These are phyloP conservation scores for Rhizoctonia solani DNA, from an alignment of 1,284 basidiomycete genomes.

Conservation along the genomic window DNA sequence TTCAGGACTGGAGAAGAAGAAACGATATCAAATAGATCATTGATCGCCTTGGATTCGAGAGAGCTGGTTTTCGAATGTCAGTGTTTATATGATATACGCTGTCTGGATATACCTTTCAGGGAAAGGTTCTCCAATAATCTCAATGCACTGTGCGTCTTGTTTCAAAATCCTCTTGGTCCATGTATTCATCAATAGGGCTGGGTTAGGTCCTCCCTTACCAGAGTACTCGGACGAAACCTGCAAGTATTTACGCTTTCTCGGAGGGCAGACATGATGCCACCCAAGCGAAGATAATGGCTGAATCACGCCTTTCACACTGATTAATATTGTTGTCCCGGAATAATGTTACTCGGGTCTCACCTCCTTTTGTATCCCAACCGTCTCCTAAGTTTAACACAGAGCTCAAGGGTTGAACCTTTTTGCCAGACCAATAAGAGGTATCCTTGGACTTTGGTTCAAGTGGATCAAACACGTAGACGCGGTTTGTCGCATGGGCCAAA, in stretches of 20 bases:
- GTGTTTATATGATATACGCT: neutral
- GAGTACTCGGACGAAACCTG: constrained; percentile 9
- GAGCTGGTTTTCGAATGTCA: neutral
- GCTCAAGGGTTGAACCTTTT: constrained; percentile 20
- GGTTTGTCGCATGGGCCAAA: constrained; percentile 15
- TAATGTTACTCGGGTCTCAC: neutral
- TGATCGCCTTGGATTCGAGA: constrained; percentile 11
- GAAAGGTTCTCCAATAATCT: constrained; percentile 22
- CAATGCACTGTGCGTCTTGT: constrained; percentile 10
- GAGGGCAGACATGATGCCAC: constrained; percentile 28
- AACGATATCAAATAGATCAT: constrained; percentile 18
- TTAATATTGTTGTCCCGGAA: neutral
- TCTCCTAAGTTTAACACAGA: constrained; percentile 6
- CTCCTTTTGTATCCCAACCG: constrained; percentile 16
- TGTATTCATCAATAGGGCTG: constrained; percentile 6
- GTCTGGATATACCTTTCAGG: constrained; percentile 1
- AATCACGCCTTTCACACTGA: neutral
- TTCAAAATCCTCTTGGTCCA: constrained; percentile 14
- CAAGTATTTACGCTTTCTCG: constrained; percentile 2
- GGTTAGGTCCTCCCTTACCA: neutral
- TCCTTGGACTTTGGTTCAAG: constrained; percentile 9
- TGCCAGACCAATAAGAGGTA: neutral
- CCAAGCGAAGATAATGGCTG: constrained; percentile 22
- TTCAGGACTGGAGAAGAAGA: constrained; percentile 17
- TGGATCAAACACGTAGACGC: constrained; percentile 24